Conservation (phyloP, 169 alveolate genomes). For the Cryptosporidium baileyi region DNA sequence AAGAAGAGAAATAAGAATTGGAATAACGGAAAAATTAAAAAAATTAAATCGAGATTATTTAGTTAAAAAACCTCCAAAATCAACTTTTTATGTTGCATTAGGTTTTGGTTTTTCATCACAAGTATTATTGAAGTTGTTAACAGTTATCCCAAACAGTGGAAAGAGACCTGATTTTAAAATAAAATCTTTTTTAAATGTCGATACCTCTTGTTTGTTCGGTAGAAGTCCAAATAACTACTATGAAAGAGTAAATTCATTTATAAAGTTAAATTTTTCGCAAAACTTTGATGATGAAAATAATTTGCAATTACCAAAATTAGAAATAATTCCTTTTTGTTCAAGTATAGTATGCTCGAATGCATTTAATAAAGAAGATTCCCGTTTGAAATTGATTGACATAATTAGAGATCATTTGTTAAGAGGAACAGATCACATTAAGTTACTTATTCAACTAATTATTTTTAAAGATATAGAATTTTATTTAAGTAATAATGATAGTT, state of each 20-base stretch:
- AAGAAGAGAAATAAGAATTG: constrained; percentile 35
- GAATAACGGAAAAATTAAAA: constrained; percentile 33
- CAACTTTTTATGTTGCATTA: constrained; percentile 29
- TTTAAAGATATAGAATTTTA: constrained; percentile 15
- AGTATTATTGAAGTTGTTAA: constrained; percentile 11
- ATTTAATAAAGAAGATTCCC: background rate
- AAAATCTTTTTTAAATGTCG: constrained; percentile 41
- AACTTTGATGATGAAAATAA: background rate
- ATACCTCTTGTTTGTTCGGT: constrained; percentile 30
- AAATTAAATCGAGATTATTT: background rate
- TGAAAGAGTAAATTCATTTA: background rate
- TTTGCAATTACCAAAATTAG: background rate
- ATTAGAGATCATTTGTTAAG: background rate
- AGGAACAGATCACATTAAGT: constrained; percentile 35
- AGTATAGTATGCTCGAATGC: background rate
- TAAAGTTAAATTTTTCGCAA: background rate
- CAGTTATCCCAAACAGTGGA: constrained; percentile 26
- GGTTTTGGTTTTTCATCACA: constrained; percentile 61
- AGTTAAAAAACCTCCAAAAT: background rate
- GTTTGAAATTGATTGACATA: background rate
- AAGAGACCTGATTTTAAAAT: constrained; percentile 36
- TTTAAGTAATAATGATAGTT: background rate
- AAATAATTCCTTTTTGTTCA: constrained; percentile 54
- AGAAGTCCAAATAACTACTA: constrained; percentile 23
- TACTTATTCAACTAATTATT: constrained; percentile 26